These are phyloP conservation scores for Naganishia vaughanmartiniae DNA, from an alignment of 768 basidiomycete genomes.

Conservation along the genomic window DNA sequence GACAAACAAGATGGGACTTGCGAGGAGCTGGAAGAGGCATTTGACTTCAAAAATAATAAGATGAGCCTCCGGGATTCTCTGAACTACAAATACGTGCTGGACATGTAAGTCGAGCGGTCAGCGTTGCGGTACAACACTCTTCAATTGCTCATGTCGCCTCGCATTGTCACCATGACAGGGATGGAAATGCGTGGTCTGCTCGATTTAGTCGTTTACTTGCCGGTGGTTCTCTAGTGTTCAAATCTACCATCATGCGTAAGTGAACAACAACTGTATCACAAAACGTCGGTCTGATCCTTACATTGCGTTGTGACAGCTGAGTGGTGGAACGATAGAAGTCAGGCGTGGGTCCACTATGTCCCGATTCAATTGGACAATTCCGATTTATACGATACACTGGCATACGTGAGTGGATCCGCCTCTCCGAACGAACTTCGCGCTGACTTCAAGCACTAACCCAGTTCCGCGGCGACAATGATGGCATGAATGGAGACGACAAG, in stretches of 20 bases:
- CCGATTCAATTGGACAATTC: constrained; percentile 30
- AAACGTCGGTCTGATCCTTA: no score
- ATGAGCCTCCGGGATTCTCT: constrained; percentile 41
- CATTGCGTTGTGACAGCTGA: no score
- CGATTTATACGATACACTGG: constrained; percentile 26
- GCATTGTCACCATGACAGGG: constrained; percentile 32
- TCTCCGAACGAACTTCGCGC: neutral
- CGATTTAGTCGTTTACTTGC: constrained; percentile 44
- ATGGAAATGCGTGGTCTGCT: constrained; percentile 50
- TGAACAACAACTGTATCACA: neutral
- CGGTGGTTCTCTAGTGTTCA: constrained; percentile 45
- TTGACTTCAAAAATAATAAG: constrained; percentile 29
- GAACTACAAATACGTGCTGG: constrained; percentile 45
- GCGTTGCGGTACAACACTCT: neutral
- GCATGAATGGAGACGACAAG: constrained; percentile 22
- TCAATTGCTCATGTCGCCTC: neutral
- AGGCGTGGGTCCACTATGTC: constrained; percentile 50
- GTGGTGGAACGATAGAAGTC: constrained; percentile 43
- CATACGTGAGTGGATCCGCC: constrained; percentile 18
- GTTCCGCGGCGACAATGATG: constrained; percentile 29
- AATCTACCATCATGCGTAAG: constrained; percentile 49
- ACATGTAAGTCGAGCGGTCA: constrained; percentile 39
- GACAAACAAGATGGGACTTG: constrained; percentile 46
- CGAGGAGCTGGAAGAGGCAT: constrained; percentile 39
- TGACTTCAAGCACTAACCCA: neutral